Base-by-base conservation (phyloP, 345 rosid genomes). In the Lepidium africanum region DNA sequence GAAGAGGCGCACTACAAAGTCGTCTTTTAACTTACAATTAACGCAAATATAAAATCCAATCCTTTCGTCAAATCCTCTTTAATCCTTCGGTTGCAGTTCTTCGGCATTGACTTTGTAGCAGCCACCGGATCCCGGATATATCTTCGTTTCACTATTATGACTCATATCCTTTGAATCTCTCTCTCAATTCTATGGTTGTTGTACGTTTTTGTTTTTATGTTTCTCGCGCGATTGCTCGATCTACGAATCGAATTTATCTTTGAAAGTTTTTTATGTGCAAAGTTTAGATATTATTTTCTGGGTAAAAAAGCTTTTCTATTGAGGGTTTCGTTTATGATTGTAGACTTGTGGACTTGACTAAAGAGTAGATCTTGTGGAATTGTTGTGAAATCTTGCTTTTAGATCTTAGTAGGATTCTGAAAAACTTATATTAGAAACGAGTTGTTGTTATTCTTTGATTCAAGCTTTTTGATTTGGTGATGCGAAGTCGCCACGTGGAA, bases 401-500 rank as follows among this genome's bases (percentile, higher is more conserved):
- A 40, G 60, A 25, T 65, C 46, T 43, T 33, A 42, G 9, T 17
- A 53, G 11, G 30, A 47, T 47, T 47, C 52, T 19, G 6, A 17
- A 59, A 9, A 14, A 3, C 9, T 19, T 3, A 19, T 5, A 47
- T 2, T 10, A 47, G 51, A 47, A 30, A 30, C 7, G 33, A 30
- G 13, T 17, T 66, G 47, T 49, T 43, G 48, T 37, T 70, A 12
- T 33, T 68, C 77, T 56, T 71, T 63, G 58, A 60, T 67, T 76
- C 49, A 51, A 25, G 51, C 23, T 65, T 56, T 40, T 16, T 6
- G 36, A n/a, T 46, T 69, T 52, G 8, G 33, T 15, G 64, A 37
- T 71, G 57, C 16, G 56, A 41, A 74, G 40, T 50, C 35, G 45
- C 3, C 54, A 87, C 87, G 94, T 69, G 94, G 94, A 39, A 91